Evolutionary conservation across 2,329 filamentous ascomycete genomes (phyloP), one percentile per base, ranked within the genome.

Genomic region (Talaromyces sp.): DNA sequence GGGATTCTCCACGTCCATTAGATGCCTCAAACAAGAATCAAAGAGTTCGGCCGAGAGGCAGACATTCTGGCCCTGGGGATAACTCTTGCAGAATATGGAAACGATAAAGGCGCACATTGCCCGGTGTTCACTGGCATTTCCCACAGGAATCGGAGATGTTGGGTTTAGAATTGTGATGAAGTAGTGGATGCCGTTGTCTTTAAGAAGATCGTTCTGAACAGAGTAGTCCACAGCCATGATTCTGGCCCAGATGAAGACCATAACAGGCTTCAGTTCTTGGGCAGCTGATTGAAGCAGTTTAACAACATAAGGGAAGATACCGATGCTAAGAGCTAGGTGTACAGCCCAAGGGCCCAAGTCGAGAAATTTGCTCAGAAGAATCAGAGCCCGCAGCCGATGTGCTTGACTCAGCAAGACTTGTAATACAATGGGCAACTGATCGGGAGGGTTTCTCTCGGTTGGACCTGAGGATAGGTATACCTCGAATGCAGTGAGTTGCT

Each of bases 81-180:
- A 96, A 64, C 90, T 90, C 72, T 94, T 96, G 84, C 94, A 99
- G 64, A 99, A 91, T 84, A 97, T 96, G 27, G 93, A 90, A 48
- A 97, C 85, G 63, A 99, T 96, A 72, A 99, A 99, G 1, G 94
- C 92, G 73, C 94, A 97, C 94, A 99, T 99, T 50, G 94, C 94
- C 70, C 95, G 91, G 79, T 99, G 94, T 76, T 97, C 94, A 66
- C 92, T 91, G 58, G 88, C 88, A 70, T 97, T 95, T 35, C 89
- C 87, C 24, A 96, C 89, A 0, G 92, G 91, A 55, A 97, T 88
- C 1, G 86, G 85, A 65, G 92, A 91, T 10, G 85, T 85, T 1
- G 92, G 91, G 69, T 92, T 93, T 65, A 97, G 83, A 57, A 97
- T 96, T 63, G 88, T 88, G 57, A 94, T 92, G 73, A 99, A 99